Evolutionary conservation across 108 stramenopile species (phyloP).

Genomic region (Halocafeteria seosinensis): DNA sequence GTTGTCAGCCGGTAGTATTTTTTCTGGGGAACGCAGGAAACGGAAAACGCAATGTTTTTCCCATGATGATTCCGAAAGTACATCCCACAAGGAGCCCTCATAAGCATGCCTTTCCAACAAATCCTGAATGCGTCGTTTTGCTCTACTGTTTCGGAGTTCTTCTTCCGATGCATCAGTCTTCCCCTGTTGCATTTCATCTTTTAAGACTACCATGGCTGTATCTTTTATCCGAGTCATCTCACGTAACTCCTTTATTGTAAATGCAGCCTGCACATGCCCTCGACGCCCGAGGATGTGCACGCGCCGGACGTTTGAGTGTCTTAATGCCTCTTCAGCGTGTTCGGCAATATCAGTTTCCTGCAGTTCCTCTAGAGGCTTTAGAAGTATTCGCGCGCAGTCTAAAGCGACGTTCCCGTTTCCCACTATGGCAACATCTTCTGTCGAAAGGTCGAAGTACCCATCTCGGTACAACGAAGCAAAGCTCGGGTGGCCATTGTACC

Average conservation of each 20-base stretch:
- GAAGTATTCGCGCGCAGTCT: conserved; percentile 74
- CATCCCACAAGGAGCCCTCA: not conserved
- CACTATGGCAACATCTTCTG: conserved; percentile 50
- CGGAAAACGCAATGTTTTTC: too few species aligned
- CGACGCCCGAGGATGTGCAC: conserved; percentile 73
- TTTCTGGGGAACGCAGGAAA: conserved; percentile 58
- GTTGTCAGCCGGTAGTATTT: conserved; percentile 28
- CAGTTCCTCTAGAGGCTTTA: conserved; percentile 51
- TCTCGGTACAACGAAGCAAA: not conserved
- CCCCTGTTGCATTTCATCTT: conserved; percentile 61
- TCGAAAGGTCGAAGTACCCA: too few species aligned
- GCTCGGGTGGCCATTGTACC: conserved; percentile 64
- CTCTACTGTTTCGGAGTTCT: conserved; percentile 35
- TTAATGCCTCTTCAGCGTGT: conserved; percentile 50
- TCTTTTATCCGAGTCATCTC: conserved; percentile 64
- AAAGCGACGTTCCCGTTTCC: conserved; percentile 93
- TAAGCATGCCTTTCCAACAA: conserved; percentile 8
- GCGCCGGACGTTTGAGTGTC: conserved; percentile 16
- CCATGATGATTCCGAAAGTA: not conserved
- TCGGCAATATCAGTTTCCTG: conserved; percentile 59
- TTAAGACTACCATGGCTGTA: conserved; percentile 41
- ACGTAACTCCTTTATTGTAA: conserved; percentile 92
- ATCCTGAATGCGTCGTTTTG: conserved; percentile 48
- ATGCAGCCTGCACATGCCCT: conserved; percentile 86
- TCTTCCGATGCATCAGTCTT: conserved; percentile 44